These are phyloP conservation scores for Wickerhamomyces pijperi DNA, from an alignment of 805 yeast genomes.

Conservation along the genomic window DNA sequence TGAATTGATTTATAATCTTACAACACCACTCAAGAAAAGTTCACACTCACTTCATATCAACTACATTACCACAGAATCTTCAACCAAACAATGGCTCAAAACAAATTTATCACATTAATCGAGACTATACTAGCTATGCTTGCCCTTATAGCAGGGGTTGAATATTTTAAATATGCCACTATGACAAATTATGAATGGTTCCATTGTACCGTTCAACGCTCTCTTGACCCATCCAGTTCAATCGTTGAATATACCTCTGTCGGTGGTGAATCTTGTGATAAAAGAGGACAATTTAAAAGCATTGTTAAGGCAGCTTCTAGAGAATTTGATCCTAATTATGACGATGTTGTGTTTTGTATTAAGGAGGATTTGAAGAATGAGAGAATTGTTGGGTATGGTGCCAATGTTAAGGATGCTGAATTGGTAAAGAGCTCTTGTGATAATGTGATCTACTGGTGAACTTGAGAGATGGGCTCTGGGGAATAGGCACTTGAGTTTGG, in stretches of 20 bases:
- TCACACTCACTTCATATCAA: no score
- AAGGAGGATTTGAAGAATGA: slow-evolving; percentile 19
- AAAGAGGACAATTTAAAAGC: slow-evolving; percentile 30
- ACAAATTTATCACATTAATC: background rate
- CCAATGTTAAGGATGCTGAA: slow-evolving; percentile 8
- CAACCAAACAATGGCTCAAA: background rate
- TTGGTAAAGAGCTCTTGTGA: slow-evolving; percentile 9
- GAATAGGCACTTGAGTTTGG: no score
- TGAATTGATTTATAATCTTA: no score
- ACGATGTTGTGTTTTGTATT: slow-evolving; percentile 25
- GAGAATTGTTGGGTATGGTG: slow-evolving; percentile 14
- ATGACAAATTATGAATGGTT: slow-evolving; percentile 31
- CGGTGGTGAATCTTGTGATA: slow-evolving; percentile 34
- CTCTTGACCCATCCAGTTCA: slow-evolving; percentile 16
- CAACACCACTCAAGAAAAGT: no score
- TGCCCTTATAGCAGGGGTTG: slow-evolving; percentile 27
- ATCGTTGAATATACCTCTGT: slow-evolving; percentile 23
- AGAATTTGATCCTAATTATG: slow-evolving; percentile 27
- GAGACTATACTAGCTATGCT: background rate
- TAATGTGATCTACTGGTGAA: slow-evolving; percentile 19
- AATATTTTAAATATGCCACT: slow-evolving; percentile 31
- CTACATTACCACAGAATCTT: no score
- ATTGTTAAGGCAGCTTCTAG: slow-evolving; percentile 27
- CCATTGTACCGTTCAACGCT: slow-evolving; percentile 28
- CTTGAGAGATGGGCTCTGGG: no score